Evolutionary conservation across 2,329 filamentous ascomycete genomes (phyloP), one percentile per base, ranked within the genome.

Genomic region (Rutstroemia sp.): DNA sequence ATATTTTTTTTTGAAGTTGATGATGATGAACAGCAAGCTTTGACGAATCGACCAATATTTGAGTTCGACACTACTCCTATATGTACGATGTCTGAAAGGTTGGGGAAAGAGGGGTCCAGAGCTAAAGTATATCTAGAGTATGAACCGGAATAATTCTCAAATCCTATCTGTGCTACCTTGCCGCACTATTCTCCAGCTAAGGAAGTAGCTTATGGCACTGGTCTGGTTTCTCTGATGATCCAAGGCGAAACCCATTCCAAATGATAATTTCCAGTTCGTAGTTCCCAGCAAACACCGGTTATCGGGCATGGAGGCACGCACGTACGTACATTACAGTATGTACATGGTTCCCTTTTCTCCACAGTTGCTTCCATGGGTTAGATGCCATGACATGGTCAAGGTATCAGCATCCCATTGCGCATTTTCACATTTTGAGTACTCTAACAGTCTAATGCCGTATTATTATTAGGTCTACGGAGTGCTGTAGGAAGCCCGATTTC

Each of bases 51-150:
- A 36, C 46, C 30, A 48, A 44, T 21, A 50, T 44, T 55, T 55
- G 53, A 55, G 46, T 55, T 55, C 46, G 39, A 42, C 30, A 55
- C 38, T 49, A 50, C 50, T 40, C 21, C 27, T 45, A 50, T 55
- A 19, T 34, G 30, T 34, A 12, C 30, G 30, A 34, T 34, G 12
- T 34, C 30, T 55, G 17, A 23, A 44, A 55, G 46, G 17, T 50
- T 48, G 53, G 53, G 53, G 46, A 55, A 55, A 55, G 53, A 55
- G 53, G 53, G 53, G 53, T 55, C 53, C 46, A 42, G 21, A 25
- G 42, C 38, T 55, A 50, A 50, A 34, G 45, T 50, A 55, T 55
- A 50, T 50, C 46, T 12, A 34, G 30, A 34, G 30, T 42, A 55
- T 40, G 39, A 47, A 50, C 53, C 46, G 53, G 40, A 55, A 17